phyloP scores from a whole-genome alignment of 768 basidiomycete genomes.

The Leccinum subtestaceum region DNA sequence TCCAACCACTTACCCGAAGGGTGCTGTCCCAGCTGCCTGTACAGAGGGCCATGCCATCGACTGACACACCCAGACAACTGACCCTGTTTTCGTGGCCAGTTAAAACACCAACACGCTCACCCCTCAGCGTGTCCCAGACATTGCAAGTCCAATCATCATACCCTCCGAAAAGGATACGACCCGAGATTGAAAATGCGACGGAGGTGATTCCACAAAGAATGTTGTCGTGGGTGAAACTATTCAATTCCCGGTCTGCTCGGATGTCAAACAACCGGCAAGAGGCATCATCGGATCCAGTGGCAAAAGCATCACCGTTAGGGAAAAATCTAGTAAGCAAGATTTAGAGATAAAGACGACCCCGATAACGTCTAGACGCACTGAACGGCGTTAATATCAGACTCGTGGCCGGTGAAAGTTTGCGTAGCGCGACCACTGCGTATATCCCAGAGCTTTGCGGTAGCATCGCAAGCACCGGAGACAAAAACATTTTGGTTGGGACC shows the following conservation, averaged over 20 bases:
- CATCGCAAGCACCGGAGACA: conserved; percentile 99
- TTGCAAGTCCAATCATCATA: conserved; percentile 99
- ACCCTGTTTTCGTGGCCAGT: conserved; percentile 99
- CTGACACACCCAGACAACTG: conserved; percentile 91
- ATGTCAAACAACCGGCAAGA: conserved; percentile 98
- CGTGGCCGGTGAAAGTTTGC: conserved; percentile 97
- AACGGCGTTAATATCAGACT: conserved; percentile 98
- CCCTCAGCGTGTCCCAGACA: conserved; percentile 98
- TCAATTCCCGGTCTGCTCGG: conserved; percentile 94
- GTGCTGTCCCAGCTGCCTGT: conserved; percentile 99
- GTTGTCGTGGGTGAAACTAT: conserved; percentile 97
- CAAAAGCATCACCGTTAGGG: conserved; percentile 99
- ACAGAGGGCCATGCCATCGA: conserved; percentile 97
- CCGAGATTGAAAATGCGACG: conserved; percentile 97
- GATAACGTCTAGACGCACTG: conserved; percentile 57
- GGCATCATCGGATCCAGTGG: conserved; percentile 97
- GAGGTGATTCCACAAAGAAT: conserved; percentile 99
- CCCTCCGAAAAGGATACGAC: conserved; percentile 95
- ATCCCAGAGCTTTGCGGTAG: conserved; percentile 98
- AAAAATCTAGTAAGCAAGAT: conserved; percentile 69
- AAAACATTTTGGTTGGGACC: conserved; percentile 93
- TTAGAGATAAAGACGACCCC: conserved; percentile 5
- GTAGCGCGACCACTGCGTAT: conserved; percentile 96
- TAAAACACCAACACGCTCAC: conserved; percentile 95
- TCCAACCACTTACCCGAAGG: conserved; percentile 65